Conservation (phyloP, 2,329 filamentous ascomycete species). For the Xylaria sp. region DNA sequence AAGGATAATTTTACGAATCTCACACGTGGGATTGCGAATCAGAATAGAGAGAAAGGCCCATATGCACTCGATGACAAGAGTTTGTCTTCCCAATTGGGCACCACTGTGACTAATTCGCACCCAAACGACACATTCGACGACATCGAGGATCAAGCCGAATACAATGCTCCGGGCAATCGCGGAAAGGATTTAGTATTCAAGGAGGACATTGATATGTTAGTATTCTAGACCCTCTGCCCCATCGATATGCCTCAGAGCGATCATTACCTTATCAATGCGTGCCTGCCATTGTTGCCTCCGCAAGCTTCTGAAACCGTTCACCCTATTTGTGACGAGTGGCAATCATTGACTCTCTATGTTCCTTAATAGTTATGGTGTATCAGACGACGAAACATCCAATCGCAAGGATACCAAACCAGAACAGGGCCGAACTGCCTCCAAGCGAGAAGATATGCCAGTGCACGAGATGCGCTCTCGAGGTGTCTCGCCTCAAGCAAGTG, state of each 20-base stretch:
- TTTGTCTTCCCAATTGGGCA: neutral
- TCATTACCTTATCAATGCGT: neutral
- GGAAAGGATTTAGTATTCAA: neutral
- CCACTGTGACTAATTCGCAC: neutral
- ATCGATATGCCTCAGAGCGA: neutral
- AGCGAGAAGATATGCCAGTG: neutral
- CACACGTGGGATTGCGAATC: neutral
- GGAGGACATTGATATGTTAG: neutral
- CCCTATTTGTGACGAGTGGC: no score
- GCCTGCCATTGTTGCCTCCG: neutral
- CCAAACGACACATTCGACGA: neutral
- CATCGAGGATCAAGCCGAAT: neutral
- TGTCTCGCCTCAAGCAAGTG: neutral
- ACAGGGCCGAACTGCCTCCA: neutral
- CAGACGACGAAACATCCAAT: no score
- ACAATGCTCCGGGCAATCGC: neutral
- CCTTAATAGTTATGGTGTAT: neutral
- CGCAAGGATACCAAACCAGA: neutral
- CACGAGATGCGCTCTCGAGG: neutral
- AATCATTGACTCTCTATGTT: neutral
- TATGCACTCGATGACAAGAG: neutral
- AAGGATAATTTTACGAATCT: neutral
- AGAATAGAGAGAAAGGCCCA: neutral
- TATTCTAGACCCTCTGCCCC: neutral
- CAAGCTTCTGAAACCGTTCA: neutral